These are phyloP conservation scores for Pythium biforme DNA, from an alignment of 352 stramenopile genomes.

Conservation along the genomic window DNA sequence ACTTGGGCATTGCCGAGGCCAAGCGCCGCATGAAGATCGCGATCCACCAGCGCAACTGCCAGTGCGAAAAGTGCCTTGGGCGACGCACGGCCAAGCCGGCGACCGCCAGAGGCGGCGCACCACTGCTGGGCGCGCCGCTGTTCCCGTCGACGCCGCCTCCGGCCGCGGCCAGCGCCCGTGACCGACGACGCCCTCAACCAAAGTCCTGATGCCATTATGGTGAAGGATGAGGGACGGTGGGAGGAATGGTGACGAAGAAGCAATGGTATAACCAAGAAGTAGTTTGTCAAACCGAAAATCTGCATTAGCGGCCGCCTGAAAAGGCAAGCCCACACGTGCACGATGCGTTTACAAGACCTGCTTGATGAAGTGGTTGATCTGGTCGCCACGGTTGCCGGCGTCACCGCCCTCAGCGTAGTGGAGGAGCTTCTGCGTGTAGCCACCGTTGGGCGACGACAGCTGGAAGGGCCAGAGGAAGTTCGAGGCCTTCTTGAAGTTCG, in stretches of 20 bases:
- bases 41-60: slow-evolving; percentile 83
- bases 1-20: slow-evolving; percentile 76
- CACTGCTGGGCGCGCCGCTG: slow-evolving; percentile 20
- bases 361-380: slow-evolving; percentile 96
- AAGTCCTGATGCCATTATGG: too few relatives aligned
- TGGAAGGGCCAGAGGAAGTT: slow-evolving; percentile 99
- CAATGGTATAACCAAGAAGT: not conserved
- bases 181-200: slow-evolving; percentile 39
- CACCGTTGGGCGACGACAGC: slow-evolving; percentile 95
- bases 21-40: slow-evolving; percentile 84
- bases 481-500: slow-evolving; percentile 98
- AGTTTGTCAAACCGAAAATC: slow-evolving; percentile 25
- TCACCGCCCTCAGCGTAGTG: slow-evolving; percentile 94
- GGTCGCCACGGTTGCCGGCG: slow-evolving; percentile 88
- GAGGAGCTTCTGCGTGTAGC: slow-evolving; percentile 94
- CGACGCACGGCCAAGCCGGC: slow-evolving; percentile 42
- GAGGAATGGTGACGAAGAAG: not conserved
- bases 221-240: too few relatives aligned
- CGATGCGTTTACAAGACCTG: slow-evolving; percentile 85
- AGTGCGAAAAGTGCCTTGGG: slow-evolving; percentile 71
- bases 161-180: slow-evolving; percentile 21
- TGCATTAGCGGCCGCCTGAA: slow-evolving; percentile 5
- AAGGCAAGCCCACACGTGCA: not conserved
- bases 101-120: not conserved
- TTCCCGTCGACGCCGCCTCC: slow-evolving; percentile 47